Base-by-base conservation (phyloP, 768 basidiomycete species). In the Lentinula edodes region DNA sequence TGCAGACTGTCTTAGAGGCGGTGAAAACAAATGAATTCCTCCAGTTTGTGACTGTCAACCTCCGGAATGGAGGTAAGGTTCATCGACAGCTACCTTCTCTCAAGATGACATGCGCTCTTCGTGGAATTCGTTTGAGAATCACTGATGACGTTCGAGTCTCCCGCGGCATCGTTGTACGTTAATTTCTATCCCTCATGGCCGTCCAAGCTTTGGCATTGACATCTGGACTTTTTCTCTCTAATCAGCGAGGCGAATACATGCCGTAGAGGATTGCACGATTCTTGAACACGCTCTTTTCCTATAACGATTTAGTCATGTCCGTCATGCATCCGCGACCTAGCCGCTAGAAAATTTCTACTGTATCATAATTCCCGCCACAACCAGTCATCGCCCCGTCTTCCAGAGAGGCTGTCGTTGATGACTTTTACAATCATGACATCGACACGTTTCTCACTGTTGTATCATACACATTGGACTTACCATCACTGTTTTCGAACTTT, bases 51-150 rank as follows among this genome's bases (percentile, higher is more conserved):
- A 84, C 81, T 9, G 72, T 87, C 48, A 80, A 85, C 59, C 46
- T 85, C 43, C 85, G 83, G 79, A 74, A 77, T 45, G 79, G 79
- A 42, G 83, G 83, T 2, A 72, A 79, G 50, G 68, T 66, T 12
- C 82, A 89, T 60, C 73, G 78, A 42, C 76, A 81, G 64, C 75
- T 88, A 38, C 66, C 82, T 23, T 75, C 76, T 42, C 73, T 91
- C 62, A 84, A 80, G 72, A 84, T 87, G 65, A 81, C 80, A 4
- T 91, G 89, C 70, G 86, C 85, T 15, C 77, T 78, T 66, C 77
- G 78, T 62, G 88, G 88, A 52, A 76, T 90, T 50, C 80, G 80
- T 34, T 69, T 90, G 65, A 71, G 72, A 58, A 71, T 84, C 39
- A 81, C 81, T 34, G 71, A 70, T 52, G 81, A 87, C 66, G 74